phyloP scores from a whole-genome alignment of 2,329 filamentous ascomycete species.

The Coniosporium tulheliwenetii region DNA sequence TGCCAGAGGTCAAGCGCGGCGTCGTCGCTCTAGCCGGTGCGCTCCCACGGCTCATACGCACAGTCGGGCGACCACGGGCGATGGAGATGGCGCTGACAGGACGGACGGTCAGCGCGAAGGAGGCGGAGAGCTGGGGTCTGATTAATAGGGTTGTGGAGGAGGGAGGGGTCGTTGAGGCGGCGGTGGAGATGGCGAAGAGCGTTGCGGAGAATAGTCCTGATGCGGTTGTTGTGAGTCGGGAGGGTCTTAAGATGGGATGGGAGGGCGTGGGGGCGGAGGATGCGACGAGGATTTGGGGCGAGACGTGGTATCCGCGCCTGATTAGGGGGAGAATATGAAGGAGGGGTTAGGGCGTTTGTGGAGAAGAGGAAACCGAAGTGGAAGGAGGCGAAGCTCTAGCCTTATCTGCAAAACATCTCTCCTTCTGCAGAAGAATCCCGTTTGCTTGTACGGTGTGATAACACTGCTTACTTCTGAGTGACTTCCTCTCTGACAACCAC shows the following conservation, averaged over 20 bases:
- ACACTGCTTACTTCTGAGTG: too few relatives aligned
- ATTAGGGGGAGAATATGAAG: conserved; percentile 53
- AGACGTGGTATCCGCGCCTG: conserved; percentile 43
- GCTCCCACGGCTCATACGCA: conserved; percentile 48
- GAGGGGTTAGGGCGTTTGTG: conserved; percentile 60
- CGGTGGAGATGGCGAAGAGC: conserved; percentile 43
- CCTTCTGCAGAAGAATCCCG: too few relatives aligned
- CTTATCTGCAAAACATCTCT: too few relatives aligned
- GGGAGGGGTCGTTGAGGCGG: conserved; percentile 35
- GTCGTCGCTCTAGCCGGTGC: conserved; percentile 58
- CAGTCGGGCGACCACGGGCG: conserved; percentile 52
- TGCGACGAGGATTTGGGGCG: conserved; percentile 40
- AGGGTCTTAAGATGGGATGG: conserved; percentile 59
- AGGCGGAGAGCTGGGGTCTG: conserved; percentile 50
- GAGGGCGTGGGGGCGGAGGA: conserved; percentile 50
- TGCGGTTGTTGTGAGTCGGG: conserved; percentile 56
- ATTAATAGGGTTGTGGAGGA: conserved; percentile 48
- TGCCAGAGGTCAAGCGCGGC: conserved; percentile 58
- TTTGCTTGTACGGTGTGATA: too few relatives aligned
- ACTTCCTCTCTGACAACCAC: too few relatives aligned
- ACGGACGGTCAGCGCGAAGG: conserved; percentile 38
- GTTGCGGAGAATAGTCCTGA: conserved; percentile 59
- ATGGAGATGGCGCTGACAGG: conserved; percentile 57
- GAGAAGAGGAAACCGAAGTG: conserved; percentile 58
- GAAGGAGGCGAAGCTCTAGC: conserved; percentile 19